Evolutionary conservation across 208 protist genomes (phyloP), one percentile per base, ranked within the genome.

Genomic region (Acanthamoeba rhysodes): DNA sequence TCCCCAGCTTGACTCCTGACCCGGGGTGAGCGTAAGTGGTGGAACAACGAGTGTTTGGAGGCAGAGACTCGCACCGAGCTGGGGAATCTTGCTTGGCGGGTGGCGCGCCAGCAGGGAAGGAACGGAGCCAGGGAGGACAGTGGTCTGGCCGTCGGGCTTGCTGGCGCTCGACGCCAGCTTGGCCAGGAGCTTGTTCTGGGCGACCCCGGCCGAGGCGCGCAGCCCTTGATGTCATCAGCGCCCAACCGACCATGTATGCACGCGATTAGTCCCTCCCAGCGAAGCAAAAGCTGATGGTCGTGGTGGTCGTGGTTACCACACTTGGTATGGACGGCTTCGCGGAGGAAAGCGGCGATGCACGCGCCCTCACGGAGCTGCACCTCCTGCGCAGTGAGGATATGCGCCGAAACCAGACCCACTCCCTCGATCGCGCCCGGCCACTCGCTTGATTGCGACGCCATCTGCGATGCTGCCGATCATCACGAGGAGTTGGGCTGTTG

Each of bases 101-200:
- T 53, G 57, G 8, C 62, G 53, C 7, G 29, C 16, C 0, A 91
- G 85, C 59, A 91, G 24, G 37, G 34, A 53, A 32, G 27, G 24
- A 0, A 74, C 85, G 14, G 18, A 29, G 12, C 24, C 12, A 29
- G 85, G 55, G 29, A 91, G 85, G 37, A 91, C 18, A 22, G 62
- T 72, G 32, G 85, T 72, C 85, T 91, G 85, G 10, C 85, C 85
- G 59, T 91, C 45, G 12, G 85, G 85, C 37, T 91, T 91, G 85
- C 62, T 91, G 20, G 16, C 29, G 55, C 57, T 74, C 6, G 85
- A 91, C 3, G n/a, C 48, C 29, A 91, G 62, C 62, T 72, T 64
- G 24, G 85, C 85, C 34, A 91, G 59, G 29, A 91, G 50, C 37
- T 91, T 91, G 59, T 91, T 91, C 5, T 66, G 29, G 24, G 85